Base-by-base conservation (phyloP, 768 basidiomycete genomes). In the Calocera viscosa region DNA sequence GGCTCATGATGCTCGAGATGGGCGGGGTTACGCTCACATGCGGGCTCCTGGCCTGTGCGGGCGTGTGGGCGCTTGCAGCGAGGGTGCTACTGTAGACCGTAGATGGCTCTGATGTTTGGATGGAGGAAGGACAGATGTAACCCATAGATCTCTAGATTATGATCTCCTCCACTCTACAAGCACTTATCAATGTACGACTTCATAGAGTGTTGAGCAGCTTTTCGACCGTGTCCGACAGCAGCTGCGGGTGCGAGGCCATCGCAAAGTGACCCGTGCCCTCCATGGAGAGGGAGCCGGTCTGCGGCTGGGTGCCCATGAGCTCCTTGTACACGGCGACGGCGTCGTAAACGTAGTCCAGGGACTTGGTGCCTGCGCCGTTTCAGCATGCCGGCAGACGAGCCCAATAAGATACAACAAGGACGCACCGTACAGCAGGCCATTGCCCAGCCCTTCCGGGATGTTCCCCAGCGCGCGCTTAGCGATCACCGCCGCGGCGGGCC, bases 341-440 rank as follows among this genome's bases (percentile, higher is more conserved):
- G 30, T 60, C 53, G 30, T 60, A 60, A 16, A 60, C 53, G 30
- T 60, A 60, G 30, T 60, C 53, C 7, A 60, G 53, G 16, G 53
- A 60, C 22, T 60, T 60, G 14, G 53, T 60, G 53, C 53, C 53
- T 60, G 53, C n/a, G n/a, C n/a, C n/a, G n/a, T n/a, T n/a, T n/a
- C n/a, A n/a, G n/a, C n/a, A n/a, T n/a, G n/a, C n/a, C n/a, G n/a
- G n/a, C n/a, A n/a, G n/a, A n/a, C n/a, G n/a, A n/a, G n/a, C n/a
- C n/a, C n/a, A n/a, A n/a, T n/a, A n/a, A n/a, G n/a, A n/a, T n/a
- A n/a, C n/a, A n/a, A n/a, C n/a, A n/a, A 7, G 43, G 16, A 60
- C 53, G 24, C 26, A 60, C 53, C 53, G 30, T 60, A 60, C 2
- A 60, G 53, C 53, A 60, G 30, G 14, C 53, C 53, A 26, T 16